Base-by-base conservation (phyloP, 169 alveolate genomes). In the Cryptosporidium muris region DNA sequence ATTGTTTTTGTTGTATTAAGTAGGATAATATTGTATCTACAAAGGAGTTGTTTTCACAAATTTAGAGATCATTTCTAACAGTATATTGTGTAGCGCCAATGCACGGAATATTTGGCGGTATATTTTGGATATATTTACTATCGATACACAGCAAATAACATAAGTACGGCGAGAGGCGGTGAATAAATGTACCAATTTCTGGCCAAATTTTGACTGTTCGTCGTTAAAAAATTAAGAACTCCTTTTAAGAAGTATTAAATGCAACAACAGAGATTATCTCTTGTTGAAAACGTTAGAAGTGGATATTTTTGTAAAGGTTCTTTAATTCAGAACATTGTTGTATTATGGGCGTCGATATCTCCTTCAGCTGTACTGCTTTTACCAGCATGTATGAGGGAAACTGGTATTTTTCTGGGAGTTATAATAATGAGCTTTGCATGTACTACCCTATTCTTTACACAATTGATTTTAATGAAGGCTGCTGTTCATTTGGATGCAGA, bases 261-360 rank as follows among this genome's bases (percentile, higher is more conserved):
- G 85, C 40, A 74, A 56, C 66, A 60, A 16, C 40, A 74, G 47
- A 58, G 67, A 4, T 62, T 54, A 53, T 58, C 85, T n/a, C 54
- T 4, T 56, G 49, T 52, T 12, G 34, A 9, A 25, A 34, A 37
- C 60, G 43, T 74, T 14, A 42, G 36, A 6, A 56, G 60, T 74
- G 68, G 49, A 14, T 74, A 58, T 60, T 74, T 74, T 12, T 54
- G 38, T 16, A 74, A 74, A 43, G 85, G 85, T 74, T 74, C 85
- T 74, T 36, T 74, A 74, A 16, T 38, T 7, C 85, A 74, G 60
- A 74, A 48, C 60, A 60, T 74, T 38, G 85, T 74, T 58, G 85
- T 74, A 54, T 16, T 74, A 58, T 74, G 85, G 85, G 85, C 85
- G 16, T 74, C 85, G n/a, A 74, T 74, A 58, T 74, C 85, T 25